Base-by-base conservation (phyloP, 2,329 filamentous ascomycete species). In the Curvularia lunata region DNA sequence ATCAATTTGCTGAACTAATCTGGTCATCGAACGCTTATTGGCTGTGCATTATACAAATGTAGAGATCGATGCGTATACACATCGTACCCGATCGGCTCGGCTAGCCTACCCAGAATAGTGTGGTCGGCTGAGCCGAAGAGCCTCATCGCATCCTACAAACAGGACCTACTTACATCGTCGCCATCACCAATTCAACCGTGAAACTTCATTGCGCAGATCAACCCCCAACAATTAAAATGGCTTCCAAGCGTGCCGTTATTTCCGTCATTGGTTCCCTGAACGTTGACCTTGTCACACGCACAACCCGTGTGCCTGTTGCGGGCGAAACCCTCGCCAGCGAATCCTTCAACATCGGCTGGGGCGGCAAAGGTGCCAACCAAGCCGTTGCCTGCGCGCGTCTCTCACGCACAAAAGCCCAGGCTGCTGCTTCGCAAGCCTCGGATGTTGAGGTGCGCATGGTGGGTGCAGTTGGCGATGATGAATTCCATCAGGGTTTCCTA, bases 291-390 rank as follows among this genome's bases (percentile, higher is more conserved):
- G 91, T 97, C 62, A 93, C 92, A 40, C 88, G 91, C 69, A 95
- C 95, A 32, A 83, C 91, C 5, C 91, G 94, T 62, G 87, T 97
- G 62, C 94, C 95, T 1, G 80, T 84, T 1, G 88, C 90, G 0
- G 95, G 94, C 65, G 94, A 99, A 79, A 98, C 94, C 2, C 84
- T 98, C 50, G 93, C 91, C 2, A 86, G 91, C 47, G 87, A 82
- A 64, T 87, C 86, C 19, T 96, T 96, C 79, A 84, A 84, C 72
- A 91, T 89, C 34, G 92, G 90, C 42, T 88, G 90, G 28, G 95
- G 94, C 69, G 94, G 95, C 56, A 99, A 99, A 80, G 94, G 94
- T 63, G 92, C 93, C 59, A 98, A 98, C 81, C 94, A 98, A 81
- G 93, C 92, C 58, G 91, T 97, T 54, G 92, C 92, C 23, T 92